Evolutionary conservation across 352 stramenopile genomes (phyloP).

Genomic region (Globisporangium splendens): DNA sequence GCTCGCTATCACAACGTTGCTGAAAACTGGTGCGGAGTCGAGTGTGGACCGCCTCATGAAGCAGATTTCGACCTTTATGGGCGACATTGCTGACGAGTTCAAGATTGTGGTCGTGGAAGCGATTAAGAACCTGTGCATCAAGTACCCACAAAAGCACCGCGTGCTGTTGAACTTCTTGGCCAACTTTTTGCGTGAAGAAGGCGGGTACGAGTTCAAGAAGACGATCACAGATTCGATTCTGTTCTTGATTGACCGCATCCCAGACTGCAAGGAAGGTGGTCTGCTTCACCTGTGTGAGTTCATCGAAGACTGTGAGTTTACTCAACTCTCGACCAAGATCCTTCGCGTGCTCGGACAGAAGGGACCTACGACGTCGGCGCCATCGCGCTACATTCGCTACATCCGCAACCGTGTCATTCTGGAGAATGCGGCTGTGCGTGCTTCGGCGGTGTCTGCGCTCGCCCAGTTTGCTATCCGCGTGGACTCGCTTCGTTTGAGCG

Average conservation of each 20-base stretch:
- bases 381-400: conserved; percentile 98
- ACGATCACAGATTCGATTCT: conserved; percentile 98
- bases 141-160: conserved; percentile 97
- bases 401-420: conserved; percentile 99
- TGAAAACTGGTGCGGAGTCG: conserved; percentile 97
- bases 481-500: conserved; percentile 89
- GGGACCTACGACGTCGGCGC: conserved; percentile 91
- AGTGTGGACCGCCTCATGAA: conserved; percentile 96
- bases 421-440: conserved; percentile 96
- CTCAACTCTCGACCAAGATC: conserved; percentile 91
- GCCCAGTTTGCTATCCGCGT: conserved; percentile 95
- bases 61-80: conserved; percentile 98
- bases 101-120: conserved; percentile 98
- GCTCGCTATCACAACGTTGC: conserved; percentile 97
- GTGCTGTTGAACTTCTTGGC: conserved; percentile 97
- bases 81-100: conserved; percentile 99
- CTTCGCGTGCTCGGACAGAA: conserved; percentile 95
- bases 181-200: conserved; percentile 95
- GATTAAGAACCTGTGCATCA: conserved; percentile 97
- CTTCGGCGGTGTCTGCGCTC: conserved; percentile 95
- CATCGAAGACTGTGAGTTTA: conserved; percentile 97
- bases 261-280: conserved; percentile 95
- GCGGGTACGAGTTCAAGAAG: conserved; percentile 99
- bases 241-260: conserved; percentile 95
- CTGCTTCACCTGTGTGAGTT: conserved; percentile 99